Percentiles rank a stretch among this genome's conserved stretches.
These are phyloP conservation scores for Trichoderma citrinoviride DNA, from an alignment of 2,329 filamentous ascomycete species.

Conservation along the genomic window DNA sequence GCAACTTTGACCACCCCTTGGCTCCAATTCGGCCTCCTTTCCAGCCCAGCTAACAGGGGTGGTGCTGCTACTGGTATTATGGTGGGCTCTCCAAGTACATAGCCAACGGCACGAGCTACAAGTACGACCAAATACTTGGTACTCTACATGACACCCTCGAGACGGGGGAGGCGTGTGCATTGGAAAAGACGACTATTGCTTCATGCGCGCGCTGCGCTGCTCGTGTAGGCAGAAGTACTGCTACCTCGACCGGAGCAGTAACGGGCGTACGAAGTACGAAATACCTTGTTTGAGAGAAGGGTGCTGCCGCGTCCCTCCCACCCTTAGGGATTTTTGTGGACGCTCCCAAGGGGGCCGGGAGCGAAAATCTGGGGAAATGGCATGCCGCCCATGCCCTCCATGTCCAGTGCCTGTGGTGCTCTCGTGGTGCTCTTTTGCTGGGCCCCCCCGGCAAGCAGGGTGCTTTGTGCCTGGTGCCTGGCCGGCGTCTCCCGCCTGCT, in stretches of 20 bases:
- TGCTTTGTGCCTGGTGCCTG: background rate
- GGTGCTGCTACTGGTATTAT: background rate
- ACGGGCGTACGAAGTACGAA: background rate
- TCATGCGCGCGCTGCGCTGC: conserved; percentile 9
- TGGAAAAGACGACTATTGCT: background rate
- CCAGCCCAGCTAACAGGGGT: conserved; percentile 12
- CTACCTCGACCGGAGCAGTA: background rate
- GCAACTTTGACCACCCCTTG: background rate
- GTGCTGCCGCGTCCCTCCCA: background rate
- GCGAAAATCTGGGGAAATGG: conserved; percentile 21
- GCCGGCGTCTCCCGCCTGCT: background rate
- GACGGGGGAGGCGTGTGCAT: conserved; percentile 18
- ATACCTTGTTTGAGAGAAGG: background rate
- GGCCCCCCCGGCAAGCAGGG: conserved; percentile 2
- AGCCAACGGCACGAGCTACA: background rate
- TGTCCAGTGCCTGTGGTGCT: background rate
- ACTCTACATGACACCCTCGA: background rate
- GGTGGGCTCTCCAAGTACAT: background rate
- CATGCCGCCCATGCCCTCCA: conserved; percentile 17
- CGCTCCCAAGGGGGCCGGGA: background rate
- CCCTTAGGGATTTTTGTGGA: conserved; percentile 9
- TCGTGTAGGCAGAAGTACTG: conserved; percentile 1
- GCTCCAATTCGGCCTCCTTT: background rate
- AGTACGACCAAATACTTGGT: background rate
- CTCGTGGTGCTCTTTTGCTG: background rate